Base-by-base conservation (phyloP, 2,329 filamentous ascomycete species). In the Fusarium bulbicola region DNA sequence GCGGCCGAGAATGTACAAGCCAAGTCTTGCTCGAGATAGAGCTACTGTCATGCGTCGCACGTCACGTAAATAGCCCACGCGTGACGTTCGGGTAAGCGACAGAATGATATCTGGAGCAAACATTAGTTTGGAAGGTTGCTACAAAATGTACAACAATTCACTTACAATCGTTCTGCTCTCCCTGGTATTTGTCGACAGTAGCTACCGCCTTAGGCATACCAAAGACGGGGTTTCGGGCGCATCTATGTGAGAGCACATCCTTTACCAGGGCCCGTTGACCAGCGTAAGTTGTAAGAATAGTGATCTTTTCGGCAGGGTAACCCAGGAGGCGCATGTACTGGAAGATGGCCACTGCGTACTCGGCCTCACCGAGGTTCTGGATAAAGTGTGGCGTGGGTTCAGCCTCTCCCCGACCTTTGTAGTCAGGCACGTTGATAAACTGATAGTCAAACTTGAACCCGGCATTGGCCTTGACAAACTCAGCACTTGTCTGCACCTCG, bases 121-220 rank as follows among this genome's bases (percentile, higher is more conserved):
- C 39, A 65, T 81, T 66, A 81, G 78, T 63, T 50, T 30, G 28
- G 30, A 28, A 30, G 11, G 15, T 14, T 34, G 21, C 18, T n/a
- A 24, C 16, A 21, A 30, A n/a, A 56, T 14, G 21, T 11, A 11
- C 39, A 34, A 42, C 32, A 52, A 18, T 39, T 24, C 63, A 90
- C 93, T 87, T 87, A 96, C 94, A 98, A 79, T 99, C 96, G 82
- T 99, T 99, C 83, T 99, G 96, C 86, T 99, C 96, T 81, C 96
- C 97, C 85, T 99, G 96, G 79, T 98, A 99, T 82, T 97, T 98
- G 85, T 99, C 96, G 72, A 99, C 95, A 10, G 97, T 99, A 7
- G 94, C 95, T 34, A 99, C 94, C 59, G 93, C 92, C 82, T 92
- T 93, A 24, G 96, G 96, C 81, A 97, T 85, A 14, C 95, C 95